Base-by-base conservation (phyloP, 352 stramenopile species). In the Albugo laibachii region DNA sequence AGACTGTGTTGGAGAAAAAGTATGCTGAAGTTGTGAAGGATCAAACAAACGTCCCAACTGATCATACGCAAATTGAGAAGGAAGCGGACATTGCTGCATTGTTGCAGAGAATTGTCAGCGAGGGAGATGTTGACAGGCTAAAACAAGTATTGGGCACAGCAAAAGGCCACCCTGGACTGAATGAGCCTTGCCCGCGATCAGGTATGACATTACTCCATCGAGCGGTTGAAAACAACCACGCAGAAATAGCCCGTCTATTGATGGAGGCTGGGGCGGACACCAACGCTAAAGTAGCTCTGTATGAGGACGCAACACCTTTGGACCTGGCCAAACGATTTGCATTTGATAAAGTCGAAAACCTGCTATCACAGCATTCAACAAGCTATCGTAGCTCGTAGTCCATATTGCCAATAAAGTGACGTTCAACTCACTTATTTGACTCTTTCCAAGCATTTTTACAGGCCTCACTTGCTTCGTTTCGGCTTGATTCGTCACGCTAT, bases 161-260 rank as follows among this genome's bases (percentile, higher is more conserved):
- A 40, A 40, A 52, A 36, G 41, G 53, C 51, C 27, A 50, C 3
- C 48, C 57, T 45, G 8, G 3, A 8, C 41, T 82, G 35, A 62
- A 73, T 31, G 53, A 56, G 36, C 40, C 76, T 11, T 82, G 69
- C 45, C 1, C 53, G 50, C 69, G 69, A 12, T 74, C 66, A 13
- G 71, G 55, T 31, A 77, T 82, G 66, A 77, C 69, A 14, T 61
- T 63, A n/a, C 31, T 82, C 24, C 69, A 82, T 48, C 77, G 77
- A 53, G 69, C 69, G 6, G 66, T 82, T 37, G 69, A 82, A 47
- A 72, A 69, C 52, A 60, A 73, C 36, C 61, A 59, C 11, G 41
- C 71, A 27, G 65, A 69, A 16, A 50, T 82, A n/a, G 66, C 77
- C 1, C 50, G 60, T 35, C 50, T 66, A 39, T 48, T 81, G 10